Percentiles rank a stretch among this genome's conserved stretches.
These are phyloP conservation scores for Penicillium corylophilum DNA, from an alignment of 2,329 filamentous ascomycete genomes.

Conservation along the genomic window DNA sequence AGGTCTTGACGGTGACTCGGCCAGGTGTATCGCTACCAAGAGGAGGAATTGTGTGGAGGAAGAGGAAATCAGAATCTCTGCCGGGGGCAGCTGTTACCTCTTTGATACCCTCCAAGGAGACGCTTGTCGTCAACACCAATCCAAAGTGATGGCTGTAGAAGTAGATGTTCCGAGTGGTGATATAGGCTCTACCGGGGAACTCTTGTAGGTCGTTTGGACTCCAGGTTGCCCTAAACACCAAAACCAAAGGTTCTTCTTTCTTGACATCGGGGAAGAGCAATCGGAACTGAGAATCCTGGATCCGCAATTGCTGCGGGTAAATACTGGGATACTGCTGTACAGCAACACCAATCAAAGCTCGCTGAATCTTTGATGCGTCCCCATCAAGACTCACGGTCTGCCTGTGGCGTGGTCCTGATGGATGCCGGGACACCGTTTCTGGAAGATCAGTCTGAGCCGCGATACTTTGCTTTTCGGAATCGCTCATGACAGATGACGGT, in stretches of 20 bases:
- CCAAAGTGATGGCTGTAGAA: constrained; percentile 97
- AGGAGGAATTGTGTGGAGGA: constrained; percentile 71
- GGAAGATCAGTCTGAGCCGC: constrained; percentile 20
- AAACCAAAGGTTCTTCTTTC: constrained; percentile 74
- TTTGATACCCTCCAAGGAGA: constrained; percentile 72
- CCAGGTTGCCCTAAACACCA: constrained; percentile 94
- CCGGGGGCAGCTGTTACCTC: constrained; percentile 90
- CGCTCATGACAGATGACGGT: constrained; percentile 25
- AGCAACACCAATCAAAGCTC: constrained; percentile 29
- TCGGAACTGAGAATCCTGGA: constrained; percentile 90
- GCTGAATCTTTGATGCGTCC: constrained; percentile 36
- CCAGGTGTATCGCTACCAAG: constrained; percentile 64
- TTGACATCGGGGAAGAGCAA: constrained; percentile 82
- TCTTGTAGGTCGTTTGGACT: constrained; percentile 71
- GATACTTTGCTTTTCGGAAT: constrained; percentile 25
- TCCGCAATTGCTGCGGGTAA: constrained; percentile 78
- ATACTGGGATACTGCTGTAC: constrained; percentile 63
- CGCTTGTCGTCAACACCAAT: constrained; percentile 77
- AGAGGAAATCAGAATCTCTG: constrained; percentile 89
- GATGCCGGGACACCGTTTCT: constrained; percentile 24
- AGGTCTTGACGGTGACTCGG: constrained; percentile 84
- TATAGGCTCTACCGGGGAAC: constrained; percentile 81
- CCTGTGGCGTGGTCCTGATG: constrained; percentile 45
- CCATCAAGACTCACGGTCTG: constrained; percentile 59
- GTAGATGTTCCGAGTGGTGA: constrained; percentile 83